Percentiles rank a stretch among this genome's conserved stretches.
Evolutionary conservation across 164 flowering plant genomes (phyloP).

Genomic region (Protea cynaroides): DNA sequence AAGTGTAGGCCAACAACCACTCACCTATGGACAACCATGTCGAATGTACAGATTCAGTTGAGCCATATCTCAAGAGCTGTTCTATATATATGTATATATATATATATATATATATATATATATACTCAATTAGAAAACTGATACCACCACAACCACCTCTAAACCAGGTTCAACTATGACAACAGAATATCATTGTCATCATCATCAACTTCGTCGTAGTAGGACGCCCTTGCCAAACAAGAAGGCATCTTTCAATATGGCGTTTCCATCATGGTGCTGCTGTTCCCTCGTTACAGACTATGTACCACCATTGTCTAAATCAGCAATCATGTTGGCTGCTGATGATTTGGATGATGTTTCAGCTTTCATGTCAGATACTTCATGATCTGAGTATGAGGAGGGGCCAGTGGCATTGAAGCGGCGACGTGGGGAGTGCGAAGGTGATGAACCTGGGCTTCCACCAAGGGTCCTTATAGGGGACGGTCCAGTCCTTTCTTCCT

Average conservation of each 20-base stretch:
- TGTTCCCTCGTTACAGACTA: conserved; percentile 7
- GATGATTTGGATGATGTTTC: conserved; percentile 11
- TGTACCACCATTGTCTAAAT: conserved; percentile 7
- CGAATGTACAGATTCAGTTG: background rate
- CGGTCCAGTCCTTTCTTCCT: conserved; percentile 23
- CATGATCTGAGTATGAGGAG: conserved; percentile 19
- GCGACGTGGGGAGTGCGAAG: conserved; percentile 19
- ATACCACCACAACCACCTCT: background rate
- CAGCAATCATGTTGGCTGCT: conserved; percentile 18
- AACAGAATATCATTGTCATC: background rate
- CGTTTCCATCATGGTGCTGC: background rate
- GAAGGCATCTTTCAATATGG: too few relatives aligned
- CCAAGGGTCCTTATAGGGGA: conserved; percentile 28
- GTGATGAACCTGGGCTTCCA: conserved; percentile 37
- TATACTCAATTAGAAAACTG: background rate
- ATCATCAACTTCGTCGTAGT: conserved; percentile 7
- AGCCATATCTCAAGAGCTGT: background rate
- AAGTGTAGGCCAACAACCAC: too few relatives aligned
- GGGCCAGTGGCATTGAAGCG: conserved; percentile 22
- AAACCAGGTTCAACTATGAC: background rate
- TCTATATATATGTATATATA: too few relatives aligned
- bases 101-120: background rate
- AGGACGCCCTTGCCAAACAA: conserved; percentile 13
- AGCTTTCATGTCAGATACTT: conserved; percentile 28
- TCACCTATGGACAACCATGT: background rate